Evolutionary conservation across 2,329 filamentous ascomycete genomes (phyloP).

Genomic region (Colletotrichum viniferum): DNA sequence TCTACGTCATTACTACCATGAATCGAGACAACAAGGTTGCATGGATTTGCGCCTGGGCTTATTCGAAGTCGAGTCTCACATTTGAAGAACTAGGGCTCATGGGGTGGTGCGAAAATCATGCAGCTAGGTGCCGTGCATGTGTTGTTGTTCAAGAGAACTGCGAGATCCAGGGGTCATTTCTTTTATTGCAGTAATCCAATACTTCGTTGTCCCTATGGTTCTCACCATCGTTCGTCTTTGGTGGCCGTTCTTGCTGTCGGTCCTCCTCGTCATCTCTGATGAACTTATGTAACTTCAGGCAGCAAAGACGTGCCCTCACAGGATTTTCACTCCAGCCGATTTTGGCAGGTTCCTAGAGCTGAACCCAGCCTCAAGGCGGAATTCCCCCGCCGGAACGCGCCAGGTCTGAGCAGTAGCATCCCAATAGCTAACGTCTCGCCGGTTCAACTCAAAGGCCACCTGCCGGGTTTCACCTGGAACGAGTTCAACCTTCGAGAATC

Average conservation of each 20-base stretch:
- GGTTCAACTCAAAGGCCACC: slow-evolving; percentile 59
- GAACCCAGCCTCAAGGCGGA: slow-evolving; percentile 44
- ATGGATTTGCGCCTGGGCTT: no score
- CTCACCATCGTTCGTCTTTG: no score
- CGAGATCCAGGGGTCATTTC: no score
- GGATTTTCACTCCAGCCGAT: not conserved
- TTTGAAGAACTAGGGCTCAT: no score
- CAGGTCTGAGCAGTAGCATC: slow-evolving; percentile 64
- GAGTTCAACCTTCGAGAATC: slow-evolving; percentile 66
- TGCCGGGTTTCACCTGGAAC: slow-evolving; percentile 47
- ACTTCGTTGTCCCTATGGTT: no score
- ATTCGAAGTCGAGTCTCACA: no score
- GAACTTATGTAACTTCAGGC: not conserved
- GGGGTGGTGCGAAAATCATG: no score
- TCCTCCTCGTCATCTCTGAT: not conserved
- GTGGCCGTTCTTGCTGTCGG: no score
- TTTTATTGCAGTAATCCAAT: no score
- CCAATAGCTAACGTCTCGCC: slow-evolving; percentile 72
- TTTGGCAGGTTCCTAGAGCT: not conserved
- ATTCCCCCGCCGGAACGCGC: slow-evolving; percentile 51
- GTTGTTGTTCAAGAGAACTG: no score
- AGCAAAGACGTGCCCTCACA: not conserved
- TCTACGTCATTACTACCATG: not conserved
- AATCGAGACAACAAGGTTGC: not conserved
- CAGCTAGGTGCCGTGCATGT: no score